Base-by-base conservation (phyloP, 1,139 yeast genomes). In the Kodamaea ohmeri region DNA sequence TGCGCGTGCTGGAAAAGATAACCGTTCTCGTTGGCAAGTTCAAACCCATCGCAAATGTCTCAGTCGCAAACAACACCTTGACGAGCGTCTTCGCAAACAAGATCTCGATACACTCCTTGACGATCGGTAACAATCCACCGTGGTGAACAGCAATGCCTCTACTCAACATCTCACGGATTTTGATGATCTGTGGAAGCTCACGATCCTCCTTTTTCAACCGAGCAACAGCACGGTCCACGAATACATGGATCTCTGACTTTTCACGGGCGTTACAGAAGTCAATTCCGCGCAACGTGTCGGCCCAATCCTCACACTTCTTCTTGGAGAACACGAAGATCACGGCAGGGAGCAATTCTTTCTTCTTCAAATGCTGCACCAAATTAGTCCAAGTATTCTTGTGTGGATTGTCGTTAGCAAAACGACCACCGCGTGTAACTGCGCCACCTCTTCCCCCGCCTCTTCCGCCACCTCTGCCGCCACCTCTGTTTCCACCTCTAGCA, bases 101-200 rank as follows among this genome's bases (percentile, higher is more conserved):
- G 41, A 92, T 90, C 61, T 92, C 99, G 50, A 92, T 92, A 38
- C 90, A 83, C 58, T 92, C 99, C 52, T 92, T 92, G 29, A 92
- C 95, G 41, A 92, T 92, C 0, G 99, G 99, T 42, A 92, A 67
- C 40, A 92, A 65, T 2, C 99, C 99, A 57, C 97, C 96, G 63
- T 92, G 98, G 60, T 92, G 99, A 2, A 92, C 95, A 0, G 96
- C 97, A 48, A 92, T 85, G 43, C 99, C 97, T 52, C 97, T 73
- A 36, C 90, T 76, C 30, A 92, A 66, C 71, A 92, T 70, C 25
- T 88, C 95, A 48, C 95, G 73, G 42, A 90, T 75, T 48, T 85
- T 80, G 41, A 84, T 49, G 42, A 92, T 92, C 59, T 92, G 98
- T 0, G 98, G 98, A 39, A 92, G 68, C 41, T 85, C 94, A 43